Conservation (phyloP, 352 stramenopile species). For the Phytophthora rubi region DNA sequence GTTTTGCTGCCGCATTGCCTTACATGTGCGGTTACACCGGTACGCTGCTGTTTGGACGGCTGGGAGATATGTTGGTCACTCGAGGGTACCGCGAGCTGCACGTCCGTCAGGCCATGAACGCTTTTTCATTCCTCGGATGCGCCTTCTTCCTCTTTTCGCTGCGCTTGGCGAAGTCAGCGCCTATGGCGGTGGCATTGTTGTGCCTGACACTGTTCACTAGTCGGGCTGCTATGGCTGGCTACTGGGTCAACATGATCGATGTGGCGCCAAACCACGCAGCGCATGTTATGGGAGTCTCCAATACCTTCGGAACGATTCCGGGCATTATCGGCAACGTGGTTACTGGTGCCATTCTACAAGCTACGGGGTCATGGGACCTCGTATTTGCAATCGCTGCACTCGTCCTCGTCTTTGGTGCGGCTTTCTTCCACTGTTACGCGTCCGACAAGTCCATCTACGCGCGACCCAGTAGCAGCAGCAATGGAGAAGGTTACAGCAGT, state of each 20-base stretch:
- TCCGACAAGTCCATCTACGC: slow-evolving; percentile 83
- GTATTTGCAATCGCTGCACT: slow-evolving; percentile 82
- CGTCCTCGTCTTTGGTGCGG: slow-evolving; percentile 72
- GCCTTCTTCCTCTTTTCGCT: slow-evolving; percentile 76
- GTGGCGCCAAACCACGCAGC: slow-evolving; percentile 79
- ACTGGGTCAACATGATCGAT: slow-evolving; percentile 93
- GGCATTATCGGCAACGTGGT: slow-evolving; percentile 88
- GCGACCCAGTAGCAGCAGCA: slow-evolving; percentile 3
- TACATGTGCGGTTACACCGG: slow-evolving; percentile 85
- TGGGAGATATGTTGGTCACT: slow-evolving; percentile 75
- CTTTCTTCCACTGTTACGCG: slow-evolving; percentile 79
- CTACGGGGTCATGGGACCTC: slow-evolving; percentile 78
- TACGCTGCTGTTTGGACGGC: slow-evolving; percentile 70
- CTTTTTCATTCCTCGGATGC: slow-evolving; percentile 72
- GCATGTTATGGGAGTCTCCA: slow-evolving; percentile 89
- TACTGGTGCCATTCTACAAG: slow-evolving; percentile 79
- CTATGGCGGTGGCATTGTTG: slow-evolving; percentile 66
- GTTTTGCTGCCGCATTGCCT: slow-evolving; percentile 69
- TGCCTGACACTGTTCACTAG: slow-evolving; percentile 82
- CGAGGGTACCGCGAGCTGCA: slow-evolving; percentile 70
- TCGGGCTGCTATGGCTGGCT: slow-evolving; percentile 77
- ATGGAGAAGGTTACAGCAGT: slow-evolving; percentile 32
- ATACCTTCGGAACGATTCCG: slow-evolving; percentile 85
- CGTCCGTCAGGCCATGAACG: slow-evolving; percentile 84
- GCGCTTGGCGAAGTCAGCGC: slow-evolving; percentile 62